These are phyloP conservation scores for Thuidium tamariscinum DNA, from an alignment of 225 moss, liverwort and hornwort species.

Conservation along the genomic window DNA sequence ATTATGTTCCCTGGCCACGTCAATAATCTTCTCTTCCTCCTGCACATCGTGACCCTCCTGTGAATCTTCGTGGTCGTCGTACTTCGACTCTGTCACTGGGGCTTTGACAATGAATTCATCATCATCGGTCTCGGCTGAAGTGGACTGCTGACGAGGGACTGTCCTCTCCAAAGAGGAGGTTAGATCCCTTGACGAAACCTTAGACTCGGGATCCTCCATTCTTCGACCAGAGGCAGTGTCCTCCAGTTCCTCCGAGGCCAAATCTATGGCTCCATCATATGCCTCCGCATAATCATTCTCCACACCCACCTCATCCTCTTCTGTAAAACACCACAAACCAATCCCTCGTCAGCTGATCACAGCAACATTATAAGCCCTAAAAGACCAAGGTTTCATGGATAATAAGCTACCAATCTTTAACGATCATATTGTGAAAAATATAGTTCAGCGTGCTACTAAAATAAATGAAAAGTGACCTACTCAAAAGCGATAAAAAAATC, in stretches of 20 bases:
- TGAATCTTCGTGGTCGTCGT: constrained; percentile 16
- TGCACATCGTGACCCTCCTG: constrained; percentile 13
- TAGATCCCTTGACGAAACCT: not conserved
- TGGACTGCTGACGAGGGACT: not conserved
- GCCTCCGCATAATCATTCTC: constrained; percentile 25
- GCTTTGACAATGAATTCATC: not conserved
- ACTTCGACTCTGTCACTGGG: constrained; percentile 1
- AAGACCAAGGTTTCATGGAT: not conserved
- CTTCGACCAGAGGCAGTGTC: not conserved
- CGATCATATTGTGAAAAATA: not conserved
- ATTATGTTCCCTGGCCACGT: not conserved
- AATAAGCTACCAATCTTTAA: not conserved
- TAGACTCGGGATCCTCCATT: constrained; percentile 1
- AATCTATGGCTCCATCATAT: constrained; percentile 1
- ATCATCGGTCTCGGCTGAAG: not conserved
- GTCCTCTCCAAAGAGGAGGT: not conserved
- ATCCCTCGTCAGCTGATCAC: not conserved
- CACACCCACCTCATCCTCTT: constrained; percentile 1
- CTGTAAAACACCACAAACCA: not conserved
- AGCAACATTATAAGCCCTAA: not conserved
- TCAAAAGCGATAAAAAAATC: not conserved
- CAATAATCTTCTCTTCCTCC: constrained; percentile 4
- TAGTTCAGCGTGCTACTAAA: not conserved
- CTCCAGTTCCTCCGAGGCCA: constrained; percentile 1
- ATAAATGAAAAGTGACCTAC: not conserved